Evolutionary conservation across 164 flowering plant genomes (phyloP).

Genomic region (Vitis labrusca): DNA sequence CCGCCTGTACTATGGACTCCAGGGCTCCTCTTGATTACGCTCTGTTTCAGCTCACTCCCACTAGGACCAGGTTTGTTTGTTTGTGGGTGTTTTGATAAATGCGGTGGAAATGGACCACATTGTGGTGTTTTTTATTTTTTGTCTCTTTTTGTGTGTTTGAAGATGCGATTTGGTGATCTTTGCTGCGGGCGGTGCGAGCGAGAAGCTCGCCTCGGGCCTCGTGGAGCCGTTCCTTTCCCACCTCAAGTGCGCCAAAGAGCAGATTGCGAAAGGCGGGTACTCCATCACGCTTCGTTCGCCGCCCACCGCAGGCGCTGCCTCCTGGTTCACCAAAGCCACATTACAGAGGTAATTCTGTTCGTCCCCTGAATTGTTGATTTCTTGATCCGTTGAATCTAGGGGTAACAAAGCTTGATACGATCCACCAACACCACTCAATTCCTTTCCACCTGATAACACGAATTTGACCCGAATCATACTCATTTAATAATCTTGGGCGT

Average conservation of each 20-base stretch:
- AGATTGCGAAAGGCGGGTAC: constrained; percentile 86
- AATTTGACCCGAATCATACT: no score
- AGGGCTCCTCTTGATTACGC: constrained; percentile 46
- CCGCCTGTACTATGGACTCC: constrained; percentile 22
- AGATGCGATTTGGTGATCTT: constrained; percentile 89
- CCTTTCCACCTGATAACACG: no score
- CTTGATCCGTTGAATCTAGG: not conserved
- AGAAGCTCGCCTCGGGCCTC: constrained; percentile 84
- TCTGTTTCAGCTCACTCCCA: constrained; percentile 87
- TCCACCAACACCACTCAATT: no score
- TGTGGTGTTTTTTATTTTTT: not conserved
- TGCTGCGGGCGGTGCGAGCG: constrained; percentile 39
- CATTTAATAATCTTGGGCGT: no score
- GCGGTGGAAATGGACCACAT: no score
- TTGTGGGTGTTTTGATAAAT: not conserved
- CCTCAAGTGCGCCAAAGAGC: constrained; percentile 65
- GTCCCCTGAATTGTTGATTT: not conserved
- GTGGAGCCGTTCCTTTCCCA: constrained; percentile 71
- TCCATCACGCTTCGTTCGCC: constrained; percentile 68
- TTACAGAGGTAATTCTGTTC: constrained; percentile 54
- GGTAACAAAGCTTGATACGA: no score
- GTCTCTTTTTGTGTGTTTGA: constrained; percentile 10
- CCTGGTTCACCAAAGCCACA: constrained; percentile 86
- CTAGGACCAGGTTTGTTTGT: constrained; percentile 70
- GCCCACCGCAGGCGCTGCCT: constrained; percentile 11